These are phyloP conservation scores for Begonia masoniana DNA, from an alignment of 306 rosid genomes.

Conservation along the genomic window DNA sequence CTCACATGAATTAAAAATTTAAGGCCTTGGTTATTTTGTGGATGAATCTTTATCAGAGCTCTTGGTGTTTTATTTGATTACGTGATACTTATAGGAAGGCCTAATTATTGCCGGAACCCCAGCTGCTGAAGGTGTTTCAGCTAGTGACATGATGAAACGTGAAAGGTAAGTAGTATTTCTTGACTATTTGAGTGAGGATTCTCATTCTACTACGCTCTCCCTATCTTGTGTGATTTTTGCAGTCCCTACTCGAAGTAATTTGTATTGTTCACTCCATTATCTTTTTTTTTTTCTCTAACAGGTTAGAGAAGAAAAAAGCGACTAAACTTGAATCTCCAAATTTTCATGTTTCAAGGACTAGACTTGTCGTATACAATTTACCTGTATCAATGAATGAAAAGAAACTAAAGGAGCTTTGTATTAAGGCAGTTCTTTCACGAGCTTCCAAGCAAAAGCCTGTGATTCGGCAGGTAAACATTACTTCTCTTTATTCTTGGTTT, in stretches of 20 bases:
- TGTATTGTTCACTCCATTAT: not conserved
- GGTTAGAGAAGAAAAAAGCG: slow-evolving; percentile 59
- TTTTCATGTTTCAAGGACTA: slow-evolving; percentile 79
- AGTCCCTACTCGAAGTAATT: not conserved
- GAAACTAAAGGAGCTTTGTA: slow-evolving; percentile 68
- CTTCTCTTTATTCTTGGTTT: slow-evolving; percentile 3
- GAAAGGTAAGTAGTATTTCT: slow-evolving; percentile 42
- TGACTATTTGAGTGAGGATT: not conserved
- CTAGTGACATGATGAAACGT: slow-evolving; percentile 72
- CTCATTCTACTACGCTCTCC: no score
- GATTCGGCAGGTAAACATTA: slow-evolving; percentile 64
- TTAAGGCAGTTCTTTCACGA: slow-evolving; percentile 72
- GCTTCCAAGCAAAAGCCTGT: slow-evolving; percentile 84
- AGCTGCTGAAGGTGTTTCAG: slow-evolving; percentile 93
- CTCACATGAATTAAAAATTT: no score
- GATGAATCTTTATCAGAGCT: slow-evolving; percentile 8
- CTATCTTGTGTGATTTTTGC: not conserved
- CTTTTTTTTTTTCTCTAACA: slow-evolving; percentile 12
- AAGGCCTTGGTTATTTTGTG: not conserved
- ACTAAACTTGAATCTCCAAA: slow-evolving; percentile 92
- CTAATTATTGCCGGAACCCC: slow-evolving; percentile 76
- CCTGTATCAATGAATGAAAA: slow-evolving; percentile 78
- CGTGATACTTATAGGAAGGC: slow-evolving; percentile 58
- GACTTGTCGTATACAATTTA: slow-evolving; percentile 73
- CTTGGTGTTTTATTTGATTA: slow-evolving; percentile 17